Evolutionary conservation across 2,329 filamentous ascomycete genomes (phyloP), one percentile per base, ranked within the genome.

Genomic region (Rutstroemia sp.): DNA sequence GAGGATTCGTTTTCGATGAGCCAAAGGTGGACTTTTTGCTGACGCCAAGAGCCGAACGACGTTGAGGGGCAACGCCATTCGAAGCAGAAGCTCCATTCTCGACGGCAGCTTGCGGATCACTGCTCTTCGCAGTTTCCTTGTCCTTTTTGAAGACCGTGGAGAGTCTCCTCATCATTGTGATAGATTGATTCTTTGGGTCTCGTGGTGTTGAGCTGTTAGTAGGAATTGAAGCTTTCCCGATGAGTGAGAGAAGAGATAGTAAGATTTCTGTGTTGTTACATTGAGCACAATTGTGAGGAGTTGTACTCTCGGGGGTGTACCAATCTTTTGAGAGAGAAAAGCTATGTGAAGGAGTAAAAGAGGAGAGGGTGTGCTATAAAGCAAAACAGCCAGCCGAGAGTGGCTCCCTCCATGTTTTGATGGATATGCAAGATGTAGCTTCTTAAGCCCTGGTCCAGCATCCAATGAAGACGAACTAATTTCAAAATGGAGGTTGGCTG

Each of bases 111-210:
- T 18, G 39, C 6, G 53, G 23, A 21, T 37, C 30, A 4, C 12
- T 10, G 5, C 46, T 4, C 37, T 51, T 54, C 2, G 8, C 37
- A 7, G 46, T 54, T 21, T 59, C 50, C 30, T 56, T 50, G 49
- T 59, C 58, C 14, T 60, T 59, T 25, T 52, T 56, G 25, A 60
- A 60, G n/a, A 57, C 49, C 14, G 44, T 56, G 10, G 57, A 37
- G 8, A 59, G 41, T 2, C 57, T 52, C 46, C 54, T 58, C 56
- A 60, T 52, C 23, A 42, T 56, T n/a, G 30, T 39, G 23, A 47
- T 34, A 16, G 10, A 16, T 41, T 48, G 14, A 2, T 38, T 16
- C n/a, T 19, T 30, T 30, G 45, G 39, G 6, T 38, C 16, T 16
- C 3, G 14, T 30, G 9, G 5, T 16, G n/a, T 10, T 25, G 9